Conservation (phyloP, 73 alveolate genomes). For the Tetrahymena malaccensis region DNA sequence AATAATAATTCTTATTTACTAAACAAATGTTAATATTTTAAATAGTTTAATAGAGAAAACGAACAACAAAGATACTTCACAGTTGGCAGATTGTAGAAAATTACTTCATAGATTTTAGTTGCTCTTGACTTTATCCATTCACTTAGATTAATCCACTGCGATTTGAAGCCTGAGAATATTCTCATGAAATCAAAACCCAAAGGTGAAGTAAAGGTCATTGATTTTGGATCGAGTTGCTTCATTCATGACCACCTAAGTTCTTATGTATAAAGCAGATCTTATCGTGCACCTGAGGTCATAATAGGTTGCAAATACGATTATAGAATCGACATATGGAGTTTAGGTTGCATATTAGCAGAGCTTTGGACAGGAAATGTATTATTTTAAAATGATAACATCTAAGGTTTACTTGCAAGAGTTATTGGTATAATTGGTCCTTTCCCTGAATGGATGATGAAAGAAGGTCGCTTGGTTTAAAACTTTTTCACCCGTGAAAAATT, state of each 20-base stretch:
- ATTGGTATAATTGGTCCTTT: constrained; percentile 95
- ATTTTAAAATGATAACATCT: constrained; percentile 91
- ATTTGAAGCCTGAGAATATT: constrained; percentile 37
- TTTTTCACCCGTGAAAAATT: constrained; percentile 96
- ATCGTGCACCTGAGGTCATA: constrained; percentile 75
- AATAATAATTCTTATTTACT: background rate
- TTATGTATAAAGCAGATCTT: constrained; percentile 64
- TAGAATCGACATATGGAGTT: constrained; percentile 69
- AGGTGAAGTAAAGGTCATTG: constrained; percentile 57
- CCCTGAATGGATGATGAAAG: constrained; percentile 96
- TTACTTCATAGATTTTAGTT: constrained; percentile 50
- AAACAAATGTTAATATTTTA: background rate
- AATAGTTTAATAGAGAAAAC: constrained; percentile 79
- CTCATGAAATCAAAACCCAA: constrained; percentile 43
- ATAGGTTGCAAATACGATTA: constrained; percentile 66
- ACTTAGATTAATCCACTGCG: constrained; percentile 32
- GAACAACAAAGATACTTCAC: constrained; percentile 90
- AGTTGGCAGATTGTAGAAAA: constrained; percentile 46
- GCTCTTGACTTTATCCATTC: constrained; percentile 65
- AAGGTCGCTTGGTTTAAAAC: constrained; percentile 91
- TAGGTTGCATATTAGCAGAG: constrained; percentile 66
- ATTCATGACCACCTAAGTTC: constrained; percentile 46
- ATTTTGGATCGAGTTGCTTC: constrained; percentile 68
- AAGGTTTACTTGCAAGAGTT: constrained; percentile 94
- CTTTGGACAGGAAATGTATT: constrained; percentile 90